These are phyloP conservation scores for Ophiostoma sp. DNA, from an alignment of 2,329 filamentous ascomycete species.

Conservation along the genomic window DNA sequence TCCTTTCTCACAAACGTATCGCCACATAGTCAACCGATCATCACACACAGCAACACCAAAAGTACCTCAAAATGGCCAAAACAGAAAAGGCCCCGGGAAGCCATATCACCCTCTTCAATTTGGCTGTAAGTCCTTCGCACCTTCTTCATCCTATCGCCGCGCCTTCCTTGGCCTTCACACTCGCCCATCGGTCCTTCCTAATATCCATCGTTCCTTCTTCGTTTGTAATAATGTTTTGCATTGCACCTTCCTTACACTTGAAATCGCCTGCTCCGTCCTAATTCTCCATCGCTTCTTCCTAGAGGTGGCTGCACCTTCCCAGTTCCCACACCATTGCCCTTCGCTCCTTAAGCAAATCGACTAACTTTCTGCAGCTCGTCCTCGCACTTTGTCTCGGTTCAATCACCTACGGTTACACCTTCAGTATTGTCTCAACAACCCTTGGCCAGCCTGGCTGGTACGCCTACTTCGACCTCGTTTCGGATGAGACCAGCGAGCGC, in stretches of 20 bases:
- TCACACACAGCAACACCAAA: neutral
- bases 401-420: slow-evolving; percentile 21
- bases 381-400: slow-evolving; percentile 13
- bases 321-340: too few species aligned
- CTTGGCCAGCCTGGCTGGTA: slow-evolving; percentile 23
- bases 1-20: neutral
- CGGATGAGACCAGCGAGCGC: neutral
- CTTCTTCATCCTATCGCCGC: too few species aligned
- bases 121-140: neutral
- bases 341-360: too few species aligned
- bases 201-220: too few species aligned
- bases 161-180: too few species aligned
- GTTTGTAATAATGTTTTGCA: too few species aligned
- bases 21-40: neutral
- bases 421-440: slow-evolving; percentile 22
- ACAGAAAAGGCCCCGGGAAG: slow-evolving; percentile 7
- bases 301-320: too few species aligned
- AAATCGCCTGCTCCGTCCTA: too few species aligned
- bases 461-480: slow-evolving; percentile 21
- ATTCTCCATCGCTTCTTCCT: too few species aligned
- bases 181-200: too few species aligned
- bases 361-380: neutral
- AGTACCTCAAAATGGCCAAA: neutral
- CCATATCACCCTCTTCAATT: slow-evolving; percentile 11
- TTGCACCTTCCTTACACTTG: neutral